Percentiles rank a stretch among this genome's conserved stretches.
phyloP scores from a whole-genome alignment of 2,329 filamentous ascomycete genomes.

The Aureobasidium melanogenum region DNA sequence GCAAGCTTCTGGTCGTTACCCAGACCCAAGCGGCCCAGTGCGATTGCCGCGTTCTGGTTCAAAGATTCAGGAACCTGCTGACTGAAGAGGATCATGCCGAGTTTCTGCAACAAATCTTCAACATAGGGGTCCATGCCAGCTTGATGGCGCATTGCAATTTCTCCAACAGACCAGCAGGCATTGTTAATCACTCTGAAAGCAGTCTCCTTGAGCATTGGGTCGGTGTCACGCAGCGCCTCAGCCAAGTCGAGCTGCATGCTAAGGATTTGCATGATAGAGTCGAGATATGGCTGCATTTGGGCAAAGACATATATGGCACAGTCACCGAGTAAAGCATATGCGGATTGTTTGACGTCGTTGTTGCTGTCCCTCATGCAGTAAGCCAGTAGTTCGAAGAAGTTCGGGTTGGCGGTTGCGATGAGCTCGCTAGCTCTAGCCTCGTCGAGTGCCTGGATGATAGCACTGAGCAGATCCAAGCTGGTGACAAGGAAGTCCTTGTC shows the following conservation, averaged over 20 bases:
- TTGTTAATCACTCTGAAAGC: conserved; percentile 95
- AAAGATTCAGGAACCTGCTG: conserved; percentile 78
- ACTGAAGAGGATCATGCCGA: conserved; percentile 76
- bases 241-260: conserved; percentile 75
- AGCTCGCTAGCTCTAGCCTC: conserved; percentile 65
- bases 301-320: conserved; percentile 87
- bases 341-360: conserved; percentile 91
- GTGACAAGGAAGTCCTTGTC: conserved; percentile 98
- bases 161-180: conserved; percentile 91
- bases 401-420: conserved; percentile 64
- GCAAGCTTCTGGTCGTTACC: conserved; percentile 68
- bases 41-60: conserved; percentile 88
- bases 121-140: conserved; percentile 67
- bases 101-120: conserved; percentile 64
- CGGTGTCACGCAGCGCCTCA: conserved; percentile 65
- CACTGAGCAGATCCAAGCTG: conserved; percentile 84
- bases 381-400: conserved; percentile 81
- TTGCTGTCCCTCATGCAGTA: conserved; percentile 88
- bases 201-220: conserved; percentile 37
- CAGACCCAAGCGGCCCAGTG: conserved; percentile 77
- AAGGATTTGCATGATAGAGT: conserved; percentile 68
- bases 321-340: conserved; percentile 89
- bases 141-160: conserved; percentile 75
- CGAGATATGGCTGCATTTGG: conserved; percentile 66
- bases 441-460: conserved; percentile 84